Evolutionary conservation across 78 protist species (phyloP).

Genomic region (Dictyostelium intermedium): DNA sequence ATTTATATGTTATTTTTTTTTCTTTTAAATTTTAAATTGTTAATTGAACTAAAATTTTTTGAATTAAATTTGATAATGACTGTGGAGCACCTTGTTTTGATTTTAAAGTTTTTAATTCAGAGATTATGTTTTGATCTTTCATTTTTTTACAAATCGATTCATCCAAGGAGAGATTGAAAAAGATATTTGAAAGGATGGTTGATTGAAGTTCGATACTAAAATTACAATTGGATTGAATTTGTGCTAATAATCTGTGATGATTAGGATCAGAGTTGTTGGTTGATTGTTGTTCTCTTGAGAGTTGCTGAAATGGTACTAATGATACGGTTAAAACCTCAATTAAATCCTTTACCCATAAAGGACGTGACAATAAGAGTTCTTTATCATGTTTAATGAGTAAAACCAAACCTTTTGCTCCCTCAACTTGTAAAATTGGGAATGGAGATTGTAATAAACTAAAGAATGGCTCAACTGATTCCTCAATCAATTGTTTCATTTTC

Average conservation of each 20-base stretch:
- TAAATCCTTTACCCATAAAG: background rate
- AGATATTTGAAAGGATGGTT: background rate
- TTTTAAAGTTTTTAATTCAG: conserved; percentile 12
- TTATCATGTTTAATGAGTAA: background rate
- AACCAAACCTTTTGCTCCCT: conserved; percentile 23
- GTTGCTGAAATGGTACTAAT: conserved; percentile 12
- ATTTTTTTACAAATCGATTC: conserved; percentile 4
- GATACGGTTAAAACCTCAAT: background rate
- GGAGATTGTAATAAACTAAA: conserved; percentile 22
- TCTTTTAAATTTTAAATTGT: conserved; percentile 1
- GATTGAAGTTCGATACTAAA: background rate
- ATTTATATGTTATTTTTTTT: background rate
- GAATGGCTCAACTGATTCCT: conserved; percentile 21
- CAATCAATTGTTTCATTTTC: background rate
- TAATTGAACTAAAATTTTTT: conserved; percentile 41
- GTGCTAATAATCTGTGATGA: background rate
- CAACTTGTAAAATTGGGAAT: conserved; percentile 20
- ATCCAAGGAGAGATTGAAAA: background rate
- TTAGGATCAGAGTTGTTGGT: background rate
- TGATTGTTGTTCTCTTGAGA: background rate
- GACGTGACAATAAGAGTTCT: background rate
- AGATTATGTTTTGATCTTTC: background rate
- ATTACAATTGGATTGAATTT: background rate
- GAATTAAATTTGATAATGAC: background rate
- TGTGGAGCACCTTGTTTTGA: background rate